Base-by-base conservation (phyloP, 805 yeast genomes). In the Candida insectalens region DNA sequence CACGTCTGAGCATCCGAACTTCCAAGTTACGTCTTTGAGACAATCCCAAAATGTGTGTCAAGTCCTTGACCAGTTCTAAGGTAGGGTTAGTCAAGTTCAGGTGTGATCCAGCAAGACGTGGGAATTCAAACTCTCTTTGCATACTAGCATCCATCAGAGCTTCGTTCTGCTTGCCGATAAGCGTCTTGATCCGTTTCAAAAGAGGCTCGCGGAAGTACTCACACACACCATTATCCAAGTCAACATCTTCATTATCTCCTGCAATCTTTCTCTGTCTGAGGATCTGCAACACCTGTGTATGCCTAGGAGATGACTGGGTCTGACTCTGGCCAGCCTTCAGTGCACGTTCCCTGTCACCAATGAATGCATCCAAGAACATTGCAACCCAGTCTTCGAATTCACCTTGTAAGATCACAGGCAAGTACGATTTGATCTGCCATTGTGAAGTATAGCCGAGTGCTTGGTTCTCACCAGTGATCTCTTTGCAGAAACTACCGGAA, bases 311-410 rank as follows among this genome's bases (percentile, higher is more conserved):
- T 12, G 23, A 21, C 14, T 36, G 42, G 7, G 49, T 29, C 19
- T 45, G 43, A 3, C 18, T 18, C 4, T 25, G 27, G 7, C 20
- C 16, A 4, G 14, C 4, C 10, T 30, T 23, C 17, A 15, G 14
- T 12, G 46, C 51, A 2, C 59, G 63, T 10, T 58, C 57, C 42
- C 83, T 80, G 30, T 63, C 60, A 36, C 72, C 74, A 23, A 77
- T 63, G 43, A 85, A 59, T 2, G 81, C 62, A 52, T 83, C 92
- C 47, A 88, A 56, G 47, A 85, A 77, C 39, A 84, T 72, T 29
- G 76, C 61, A 26, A 83, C 61, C 96, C 96, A 92, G 45, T 81
- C 92, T 30, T 78, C 81, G 60, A 92, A 87, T 51, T 92, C 97
- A 5, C 69, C 70, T 47, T 77, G 89, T 40, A 81, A 71, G 13